Percentiles rank a stretch among this genome's conserved stretches.
phyloP scores from a whole-genome alignment of 2,329 filamentous ascomycete genomes.

The Hirsutella thompsonii region DNA sequence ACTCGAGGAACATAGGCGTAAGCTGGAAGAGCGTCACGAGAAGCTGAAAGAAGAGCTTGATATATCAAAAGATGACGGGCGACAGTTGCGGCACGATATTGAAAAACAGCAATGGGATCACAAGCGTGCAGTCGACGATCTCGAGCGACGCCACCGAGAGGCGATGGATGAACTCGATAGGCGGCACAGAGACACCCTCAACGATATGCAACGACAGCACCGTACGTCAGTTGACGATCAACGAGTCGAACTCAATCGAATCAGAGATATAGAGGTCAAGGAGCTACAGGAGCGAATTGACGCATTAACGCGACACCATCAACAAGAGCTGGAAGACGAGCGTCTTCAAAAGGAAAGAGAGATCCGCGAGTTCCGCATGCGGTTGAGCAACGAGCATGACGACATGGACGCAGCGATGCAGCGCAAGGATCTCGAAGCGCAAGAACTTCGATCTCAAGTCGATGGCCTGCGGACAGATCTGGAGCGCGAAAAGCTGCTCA shows the following conservation, averaged over 20 bases:
- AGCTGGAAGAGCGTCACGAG: constrained; percentile 32
- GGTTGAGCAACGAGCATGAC: constrained; percentile 36
- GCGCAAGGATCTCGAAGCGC: constrained; percentile 41
- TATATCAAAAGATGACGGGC: constrained; percentile 20
- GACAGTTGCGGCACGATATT: constrained; percentile 20
- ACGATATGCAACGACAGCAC: constrained; percentile 23
- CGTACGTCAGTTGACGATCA: constrained; percentile 19
- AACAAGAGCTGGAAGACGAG: constrained; percentile 55
- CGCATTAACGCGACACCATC: constrained; percentile 47
- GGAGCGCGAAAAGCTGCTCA: constrained; percentile 51
- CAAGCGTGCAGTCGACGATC: constrained; percentile 38
- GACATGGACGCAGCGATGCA: constrained; percentile 33
- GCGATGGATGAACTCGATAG: constrained; percentile 28
- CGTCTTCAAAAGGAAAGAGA: constrained; percentile 44
- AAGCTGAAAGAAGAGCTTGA: constrained; percentile 52
- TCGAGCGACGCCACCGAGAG: constrained; percentile 25
- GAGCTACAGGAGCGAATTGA: constrained; percentile 57
- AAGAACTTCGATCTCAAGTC: constrained; percentile 29
- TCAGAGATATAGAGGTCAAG: constrained; percentile 33
- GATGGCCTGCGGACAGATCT: constrained; percentile 36
- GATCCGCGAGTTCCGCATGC: constrained; percentile 48
- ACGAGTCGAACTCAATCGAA: constrained; percentile 30
- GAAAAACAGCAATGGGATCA: constrained; percentile 24
- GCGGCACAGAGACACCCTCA: constrained; percentile 20
- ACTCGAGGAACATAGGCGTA: constrained; percentile 34